These are phyloP conservation scores for Diphasiastrum complanatum DNA, from an alignment of 83 land plant species.

Conservation along the genomic window DNA sequence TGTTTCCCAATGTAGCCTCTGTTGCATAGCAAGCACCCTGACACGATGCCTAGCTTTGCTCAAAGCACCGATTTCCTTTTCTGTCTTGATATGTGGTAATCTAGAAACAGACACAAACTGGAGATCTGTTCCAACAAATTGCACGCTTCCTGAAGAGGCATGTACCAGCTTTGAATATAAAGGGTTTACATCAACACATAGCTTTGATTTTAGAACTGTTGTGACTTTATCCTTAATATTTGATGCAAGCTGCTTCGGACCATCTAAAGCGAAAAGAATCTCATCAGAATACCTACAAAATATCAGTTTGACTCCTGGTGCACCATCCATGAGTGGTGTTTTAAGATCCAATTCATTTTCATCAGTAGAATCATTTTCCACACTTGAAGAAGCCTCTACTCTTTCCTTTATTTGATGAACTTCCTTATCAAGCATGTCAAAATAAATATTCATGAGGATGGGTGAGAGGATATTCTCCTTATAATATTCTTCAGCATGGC, in stretches of 20 bases:
- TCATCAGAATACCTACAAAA: constrained; percentile 64
- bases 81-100: constrained; percentile 44
- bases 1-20: constrained; percentile 54
- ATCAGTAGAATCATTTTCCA: background rate
- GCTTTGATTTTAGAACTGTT: constrained; percentile 33
- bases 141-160: constrained; percentile 49
- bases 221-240: constrained; percentile 36
- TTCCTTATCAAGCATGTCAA: constrained; percentile 46
- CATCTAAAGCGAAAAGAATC: constrained; percentile 52
- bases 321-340: background rate
- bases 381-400: background rate
- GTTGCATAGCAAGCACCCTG: constrained; percentile 33
- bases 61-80: constrained; percentile 58
- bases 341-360: constrained; percentile 12
- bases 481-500: constrained; percentile 42
- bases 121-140: constrained; percentile 58
- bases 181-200: constrained; percentile 47
- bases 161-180: constrained; percentile 39
- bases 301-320: constrained; percentile 35
- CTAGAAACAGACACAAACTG: constrained; percentile 58
- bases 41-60: constrained; percentile 52
- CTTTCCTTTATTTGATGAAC: constrained; percentile 31
- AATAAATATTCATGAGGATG: constrained; percentile 49
- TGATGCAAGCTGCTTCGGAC: constrained; percentile 38
- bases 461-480: constrained; percentile 43